Base-by-base conservation (phyloP, 31 red algal genomes). In the Endocladia muricata region DNA sequence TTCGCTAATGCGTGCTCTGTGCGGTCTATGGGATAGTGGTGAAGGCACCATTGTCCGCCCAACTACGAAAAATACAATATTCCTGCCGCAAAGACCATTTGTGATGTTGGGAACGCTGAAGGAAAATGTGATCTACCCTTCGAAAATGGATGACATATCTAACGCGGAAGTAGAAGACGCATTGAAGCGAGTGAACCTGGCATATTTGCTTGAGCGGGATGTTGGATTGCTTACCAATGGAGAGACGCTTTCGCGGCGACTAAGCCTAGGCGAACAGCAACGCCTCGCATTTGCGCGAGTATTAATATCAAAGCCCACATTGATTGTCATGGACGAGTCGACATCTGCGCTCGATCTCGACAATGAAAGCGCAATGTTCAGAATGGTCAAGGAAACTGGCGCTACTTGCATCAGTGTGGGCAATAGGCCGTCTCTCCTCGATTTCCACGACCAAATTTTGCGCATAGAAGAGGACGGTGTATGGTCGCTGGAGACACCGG, bases 191-290 rank as follows among this genome's bases (percentile, higher is more conserved):
- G 94, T 98, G 19, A 98, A 98, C 42, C 64, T 98, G 1, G 64
- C 61, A 19, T 75, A 83, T 57, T 31, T 94, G 32, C 29, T 82
- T 4, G 41, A 77, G 34, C 61, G 75, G 32, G 42, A 79, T 23
- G 92, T 73, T 17, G 94, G 88, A 2, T 43, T 97, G 28, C 37
- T 76, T 22, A 76, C 73, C 19, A 30, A 30, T 29, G 69, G 81
- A 22, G 94, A 93, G 51, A 66, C 56, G 29, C 55, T 97, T 3
- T 74, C 68, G 3, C 41, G 73, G 15, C 69, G 79, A 13, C 58
- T 98, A 39, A 88, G 81, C 44, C 67, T 98, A 29, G 90, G 90
- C 30, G 95, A 98, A 78, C 95, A 98, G 70, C 95, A 98, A 60
- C 85, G 95, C 15, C 63, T 98, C 13, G 90, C 86, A 2, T 98